These are phyloP conservation scores for Fusarium globosum DNA, from an alignment of 2,329 filamentous ascomycete species.

Conservation along the genomic window DNA sequence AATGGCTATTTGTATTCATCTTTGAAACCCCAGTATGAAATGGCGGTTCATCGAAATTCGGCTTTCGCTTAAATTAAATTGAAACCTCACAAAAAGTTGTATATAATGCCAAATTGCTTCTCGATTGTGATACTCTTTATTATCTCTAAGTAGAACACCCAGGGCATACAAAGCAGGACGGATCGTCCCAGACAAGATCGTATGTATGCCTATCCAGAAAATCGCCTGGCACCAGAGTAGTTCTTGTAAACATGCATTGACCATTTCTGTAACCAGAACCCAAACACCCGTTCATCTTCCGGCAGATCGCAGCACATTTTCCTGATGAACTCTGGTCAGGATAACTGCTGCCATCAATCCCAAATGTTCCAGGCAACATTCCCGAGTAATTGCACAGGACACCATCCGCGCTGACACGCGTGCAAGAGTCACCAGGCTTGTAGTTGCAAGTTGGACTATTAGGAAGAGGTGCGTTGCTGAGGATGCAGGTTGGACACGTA, in stretches of 20 bases:
- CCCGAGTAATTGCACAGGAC: background rate
- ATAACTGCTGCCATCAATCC: background rate
- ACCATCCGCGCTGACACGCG: background rate
- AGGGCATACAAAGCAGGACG: background rate
- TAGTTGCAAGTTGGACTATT: slow-evolving; percentile 9
- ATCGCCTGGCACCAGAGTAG: background rate
- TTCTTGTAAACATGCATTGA: background rate
- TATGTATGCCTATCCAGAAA: background rate
- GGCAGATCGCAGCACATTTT: background rate
- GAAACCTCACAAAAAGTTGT: too few species aligned
- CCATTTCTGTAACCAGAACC: background rate
- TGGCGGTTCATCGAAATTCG: too few species aligned
- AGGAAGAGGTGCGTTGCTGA: background rate
- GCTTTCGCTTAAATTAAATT: too few species aligned
- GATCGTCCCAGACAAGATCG: background rate
- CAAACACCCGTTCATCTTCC: background rate
- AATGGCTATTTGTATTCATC: too few species aligned
- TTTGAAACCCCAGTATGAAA: too few species aligned
- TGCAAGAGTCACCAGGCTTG: background rate
- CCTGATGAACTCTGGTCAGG: background rate
- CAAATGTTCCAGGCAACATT: background rate
- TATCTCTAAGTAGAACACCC: background rate
- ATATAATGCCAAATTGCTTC: background rate
- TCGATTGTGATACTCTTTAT: background rate
- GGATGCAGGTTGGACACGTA: slow-evolving; percentile 5